Conservation (phyloP, 2,329 filamentous ascomycete species). For the Graphium sp. region DNA sequence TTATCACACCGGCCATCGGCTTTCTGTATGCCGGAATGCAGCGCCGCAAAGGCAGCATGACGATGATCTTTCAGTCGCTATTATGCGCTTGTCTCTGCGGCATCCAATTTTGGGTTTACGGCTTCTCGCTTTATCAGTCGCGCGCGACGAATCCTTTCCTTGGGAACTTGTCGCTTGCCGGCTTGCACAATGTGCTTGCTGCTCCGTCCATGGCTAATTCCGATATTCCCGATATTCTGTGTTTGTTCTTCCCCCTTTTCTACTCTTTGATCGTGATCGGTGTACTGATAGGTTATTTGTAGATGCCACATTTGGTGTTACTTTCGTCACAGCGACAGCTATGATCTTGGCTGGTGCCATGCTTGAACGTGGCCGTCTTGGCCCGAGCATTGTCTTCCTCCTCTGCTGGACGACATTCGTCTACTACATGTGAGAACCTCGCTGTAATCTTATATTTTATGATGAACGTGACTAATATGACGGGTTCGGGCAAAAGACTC, state of each 20-base stretch:
- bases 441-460: not conserved
- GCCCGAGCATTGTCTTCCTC: conserved; percentile 40
- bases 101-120: conserved; percentile 29
- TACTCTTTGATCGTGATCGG: too few species aligned
- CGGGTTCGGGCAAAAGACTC: too few species aligned
- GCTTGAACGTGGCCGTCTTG: conserved; percentile 17
- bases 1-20: conserved; percentile 20
- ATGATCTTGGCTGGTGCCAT: conserved; percentile 21
- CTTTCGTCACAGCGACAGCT: conserved; percentile 19
- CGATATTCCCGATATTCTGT: conserved; percentile 18
- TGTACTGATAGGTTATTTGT: too few species aligned
- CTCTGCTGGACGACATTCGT: conserved; percentile 49
- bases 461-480: conserved; percentile 2
- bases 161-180: conserved; percentile 17
- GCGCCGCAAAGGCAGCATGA: conserved; percentile 19
- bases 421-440: conserved; percentile 25
- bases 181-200: conserved; percentile 17
- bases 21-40: conserved; percentile 21
- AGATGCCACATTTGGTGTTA: conserved; percentile 18
- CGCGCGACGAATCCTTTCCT: conserved; percentile 16
- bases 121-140: conserved; percentile 22
- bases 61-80: conserved; percentile 28
- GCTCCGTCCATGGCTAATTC: conserved; percentile 17
- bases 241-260: not conserved
- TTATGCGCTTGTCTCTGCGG: conserved; percentile 25